Conservation (phyloP, 768 basidiomycete species). For the Dacryopinax primogenitus region DNA sequence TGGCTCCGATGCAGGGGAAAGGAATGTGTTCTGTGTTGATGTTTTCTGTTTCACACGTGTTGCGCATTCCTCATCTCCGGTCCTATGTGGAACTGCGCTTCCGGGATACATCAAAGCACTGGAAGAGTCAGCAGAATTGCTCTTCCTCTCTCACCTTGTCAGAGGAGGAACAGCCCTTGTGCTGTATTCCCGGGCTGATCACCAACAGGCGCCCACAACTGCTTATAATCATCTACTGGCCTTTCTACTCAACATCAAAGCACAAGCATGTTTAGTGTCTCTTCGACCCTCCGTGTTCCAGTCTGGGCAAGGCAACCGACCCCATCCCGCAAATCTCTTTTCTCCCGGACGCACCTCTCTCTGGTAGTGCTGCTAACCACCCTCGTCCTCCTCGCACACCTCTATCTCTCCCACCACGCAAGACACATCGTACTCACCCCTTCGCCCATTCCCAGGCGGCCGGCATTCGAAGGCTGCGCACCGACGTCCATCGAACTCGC, state of each 20-base stretch:
- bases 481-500: neutral
- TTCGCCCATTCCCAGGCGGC: neutral
- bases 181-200: no score
- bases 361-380: neutral
- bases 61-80: no score
- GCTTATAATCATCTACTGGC: neutral
- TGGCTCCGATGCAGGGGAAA: no score
- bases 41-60: no score
- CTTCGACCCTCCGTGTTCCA: neutral
- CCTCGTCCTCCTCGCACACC: neutral
- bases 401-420: neutral
- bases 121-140: no score
- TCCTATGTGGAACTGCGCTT: no score
- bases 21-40: no score
- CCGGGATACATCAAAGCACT: no score
- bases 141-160: no score
- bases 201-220: no score
- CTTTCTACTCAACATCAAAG: neutral
- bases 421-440: neutral
- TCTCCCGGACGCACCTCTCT: neutral
- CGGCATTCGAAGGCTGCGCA: constrained; percentile 15
- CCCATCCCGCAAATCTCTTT: neutral
- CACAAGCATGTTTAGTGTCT: neutral
- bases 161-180: no score
- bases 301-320: neutral